Conservation (phyloP, 1,139 yeast genomes). For the Pichia sp. region DNA sequence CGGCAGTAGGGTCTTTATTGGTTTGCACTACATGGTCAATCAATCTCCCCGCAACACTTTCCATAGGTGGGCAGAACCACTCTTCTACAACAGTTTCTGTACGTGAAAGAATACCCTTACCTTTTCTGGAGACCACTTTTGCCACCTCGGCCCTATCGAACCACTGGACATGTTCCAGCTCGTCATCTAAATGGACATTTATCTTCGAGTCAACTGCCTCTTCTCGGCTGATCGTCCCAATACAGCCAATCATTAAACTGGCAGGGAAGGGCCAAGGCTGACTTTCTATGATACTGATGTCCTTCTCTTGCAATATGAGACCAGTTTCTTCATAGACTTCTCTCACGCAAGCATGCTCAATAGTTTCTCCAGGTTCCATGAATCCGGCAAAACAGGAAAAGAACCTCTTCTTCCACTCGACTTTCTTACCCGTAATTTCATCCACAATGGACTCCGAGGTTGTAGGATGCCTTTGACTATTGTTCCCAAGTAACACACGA, state of each 20-base stretch:
- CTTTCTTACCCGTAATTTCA: conserved; percentile 31
- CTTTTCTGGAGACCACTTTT: conserved; percentile 9
- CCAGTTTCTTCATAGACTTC: conserved; percentile 98
- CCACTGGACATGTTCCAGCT: conserved; percentile 82
- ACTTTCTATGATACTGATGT: conserved; percentile 58
- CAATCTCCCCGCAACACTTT: conserved; percentile 19
- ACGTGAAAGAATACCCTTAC: not conserved
- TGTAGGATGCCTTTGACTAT: conserved; percentile 35
- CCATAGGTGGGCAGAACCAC: conserved; percentile 18
- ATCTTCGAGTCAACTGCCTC: conserved; percentile 52
- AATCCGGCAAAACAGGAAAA: conserved; percentile 92
- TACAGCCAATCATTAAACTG: conserved; percentile 87
- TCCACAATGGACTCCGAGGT: conserved; percentile 11
- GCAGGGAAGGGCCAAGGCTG: conserved; percentile 99
- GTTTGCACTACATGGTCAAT: not conserved
- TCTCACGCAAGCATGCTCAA: conserved; percentile 81
- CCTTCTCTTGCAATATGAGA: conserved; percentile 44
- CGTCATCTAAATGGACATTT: conserved; percentile 77
- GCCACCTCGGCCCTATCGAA: conserved; percentile 52
- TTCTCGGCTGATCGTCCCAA: conserved; percentile 66
- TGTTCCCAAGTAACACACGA: conserved; percentile 68
- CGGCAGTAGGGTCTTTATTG: not conserved
- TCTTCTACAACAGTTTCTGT: conserved; percentile 2
- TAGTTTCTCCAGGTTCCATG: conserved; percentile 90
- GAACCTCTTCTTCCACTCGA: conserved; percentile 36